Evolutionary conservation across 345 rosid species (phyloP).

Genomic region (Eucalyptus regnans): DNA sequence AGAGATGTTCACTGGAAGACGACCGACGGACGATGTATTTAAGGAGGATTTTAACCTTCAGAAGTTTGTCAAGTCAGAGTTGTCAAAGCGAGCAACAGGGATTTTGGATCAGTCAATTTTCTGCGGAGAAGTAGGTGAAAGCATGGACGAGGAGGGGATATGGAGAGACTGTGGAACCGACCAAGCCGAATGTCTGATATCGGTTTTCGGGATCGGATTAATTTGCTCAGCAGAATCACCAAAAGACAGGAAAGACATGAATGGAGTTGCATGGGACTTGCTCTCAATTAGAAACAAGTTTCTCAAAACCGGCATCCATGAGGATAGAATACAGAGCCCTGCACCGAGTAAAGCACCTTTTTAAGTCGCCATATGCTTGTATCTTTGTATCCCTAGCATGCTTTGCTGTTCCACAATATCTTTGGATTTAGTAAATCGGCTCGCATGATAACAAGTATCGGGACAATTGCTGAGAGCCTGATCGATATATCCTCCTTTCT

Average conservation of each 20-base stretch:
- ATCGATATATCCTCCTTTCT: not conserved
- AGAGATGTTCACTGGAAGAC: not conserved
- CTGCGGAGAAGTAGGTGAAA: not conserved
- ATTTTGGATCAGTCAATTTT: not conserved
- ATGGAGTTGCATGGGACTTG: not conserved
- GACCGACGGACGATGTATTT: rapidly evolving
- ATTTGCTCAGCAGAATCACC: not conserved
- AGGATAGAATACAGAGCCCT: not conserved
- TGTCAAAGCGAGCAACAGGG: not conserved
- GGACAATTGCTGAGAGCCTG: not conserved
- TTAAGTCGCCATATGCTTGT: not conserved
- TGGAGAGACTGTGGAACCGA: not conserved
- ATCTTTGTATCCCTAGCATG: rapidly evolving
- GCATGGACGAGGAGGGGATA: not conserved
- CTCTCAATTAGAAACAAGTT: not conserved
- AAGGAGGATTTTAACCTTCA: not conserved
- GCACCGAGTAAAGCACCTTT: not conserved
- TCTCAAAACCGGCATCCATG: not conserved
- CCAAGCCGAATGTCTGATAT: not conserved
- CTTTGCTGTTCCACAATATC: not conserved
- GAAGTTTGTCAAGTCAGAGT: not conserved
- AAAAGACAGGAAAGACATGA: not conserved
- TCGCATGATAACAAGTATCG: rapidly evolving
- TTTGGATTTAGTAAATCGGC: not conserved
- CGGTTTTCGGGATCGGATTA: not conserved